Evolutionary conservation across 2,329 filamentous ascomycete genomes (phyloP).

Genomic region (Fusarium cicatricum): DNA sequence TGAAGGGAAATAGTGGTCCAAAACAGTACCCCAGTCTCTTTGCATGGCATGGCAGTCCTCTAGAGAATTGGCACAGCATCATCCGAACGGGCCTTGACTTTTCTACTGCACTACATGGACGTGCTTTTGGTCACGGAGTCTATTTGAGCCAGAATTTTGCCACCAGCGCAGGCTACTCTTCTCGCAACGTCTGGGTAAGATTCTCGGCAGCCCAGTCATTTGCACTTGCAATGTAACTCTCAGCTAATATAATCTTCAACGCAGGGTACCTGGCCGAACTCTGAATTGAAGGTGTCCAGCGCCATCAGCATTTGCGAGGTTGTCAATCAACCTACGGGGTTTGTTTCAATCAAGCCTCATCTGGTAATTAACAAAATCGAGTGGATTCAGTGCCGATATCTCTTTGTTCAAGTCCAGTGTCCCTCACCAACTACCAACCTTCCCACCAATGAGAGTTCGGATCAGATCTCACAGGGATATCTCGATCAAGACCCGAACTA

Average conservation of each 20-base stretch:
- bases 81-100: constrained; percentile 84
- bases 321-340: constrained; percentile 75
- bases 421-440: constrained; percentile 2
- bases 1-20: constrained; percentile 45
- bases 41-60: constrained; percentile 82
- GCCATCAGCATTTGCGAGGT: constrained; percentile 86
- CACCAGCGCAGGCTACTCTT: constrained; percentile 23
- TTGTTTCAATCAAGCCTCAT: constrained; percentile 62
- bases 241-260: constrained; percentile 1
- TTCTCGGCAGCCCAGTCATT: not conserved
- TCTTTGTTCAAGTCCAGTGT: constrained; percentile 64
- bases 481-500: constrained; percentile 41
- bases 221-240: not conserved
- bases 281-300: constrained; percentile 63
- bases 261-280: constrained; percentile 68
- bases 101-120: constrained; percentile 67
- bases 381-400: constrained; percentile 90
- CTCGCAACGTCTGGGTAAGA: not conserved
- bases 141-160: constrained; percentile 69
- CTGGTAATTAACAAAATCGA: constrained; percentile 79
- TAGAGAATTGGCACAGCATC: constrained; percentile 90
- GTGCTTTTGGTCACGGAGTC: constrained; percentile 79
- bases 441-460: constrained; percentile 15
- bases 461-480: constrained; percentile 21
- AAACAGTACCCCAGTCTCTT: constrained; percentile 74